phyloP scores from a whole-genome alignment of 2,329 filamentous ascomycete genomes.

The Exserohilum turcica region DNA sequence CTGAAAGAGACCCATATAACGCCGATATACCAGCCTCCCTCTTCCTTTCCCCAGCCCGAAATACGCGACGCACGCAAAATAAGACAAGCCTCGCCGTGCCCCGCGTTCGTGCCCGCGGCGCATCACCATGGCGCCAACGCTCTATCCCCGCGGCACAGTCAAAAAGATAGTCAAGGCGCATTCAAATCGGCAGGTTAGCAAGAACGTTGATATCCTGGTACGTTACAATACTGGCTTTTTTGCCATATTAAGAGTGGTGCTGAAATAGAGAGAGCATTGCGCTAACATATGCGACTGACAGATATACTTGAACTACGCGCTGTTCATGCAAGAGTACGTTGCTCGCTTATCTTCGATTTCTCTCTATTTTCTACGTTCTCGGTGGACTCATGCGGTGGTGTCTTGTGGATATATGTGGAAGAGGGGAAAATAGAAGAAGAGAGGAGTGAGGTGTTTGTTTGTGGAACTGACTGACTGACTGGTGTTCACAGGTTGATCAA shows the following conservation, averaged over 20 bases:
- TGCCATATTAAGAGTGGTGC: too few relatives aligned
- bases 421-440: too few relatives aligned
- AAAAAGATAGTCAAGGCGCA: slow-evolving; percentile 92
- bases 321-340: slow-evolving; percentile 75
- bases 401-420: too few relatives aligned
- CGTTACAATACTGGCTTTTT: slow-evolving; percentile 35
- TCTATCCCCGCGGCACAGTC: slow-evolving; percentile 82
- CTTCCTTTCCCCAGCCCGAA: background rate
- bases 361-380: too few relatives aligned
- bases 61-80: background rate
- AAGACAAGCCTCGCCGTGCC: background rate
- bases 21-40: background rate
- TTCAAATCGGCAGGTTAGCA: slow-evolving; percentile 77
- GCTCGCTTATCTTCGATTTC: slow-evolving; percentile 13
- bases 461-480: background rate
- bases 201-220: slow-evolving; percentile 85
- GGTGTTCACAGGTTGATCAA: slow-evolving; percentile 68
- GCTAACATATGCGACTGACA: slow-evolving; percentile 45
- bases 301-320: slow-evolving; percentile 83
- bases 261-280: background rate
- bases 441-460: background rate
- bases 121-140: slow-evolving; percentile 62
- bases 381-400: too few relatives aligned
- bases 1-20: background rate
- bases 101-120: too few relatives aligned